Conservation (phyloP, 1,284 basidiomycete species). For the Cerrena zonata region DNA sequence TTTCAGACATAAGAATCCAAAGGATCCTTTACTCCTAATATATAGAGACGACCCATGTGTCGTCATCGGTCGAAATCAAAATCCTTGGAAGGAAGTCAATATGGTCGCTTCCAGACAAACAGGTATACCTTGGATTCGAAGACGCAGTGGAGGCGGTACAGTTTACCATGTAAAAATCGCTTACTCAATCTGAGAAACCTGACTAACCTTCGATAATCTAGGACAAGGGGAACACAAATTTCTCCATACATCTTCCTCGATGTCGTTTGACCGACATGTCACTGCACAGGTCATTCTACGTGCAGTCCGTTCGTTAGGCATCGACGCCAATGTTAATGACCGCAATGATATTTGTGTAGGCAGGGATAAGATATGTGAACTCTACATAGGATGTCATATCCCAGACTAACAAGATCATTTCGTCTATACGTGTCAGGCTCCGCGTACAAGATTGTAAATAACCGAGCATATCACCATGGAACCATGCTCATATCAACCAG, state of each 20-base stretch:
- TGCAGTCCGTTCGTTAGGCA: slow-evolving; percentile 71
- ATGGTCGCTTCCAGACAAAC: slow-evolving; percentile 44
- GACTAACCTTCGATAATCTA: slow-evolving; percentile 35
- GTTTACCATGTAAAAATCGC: slow-evolving; percentile 95
- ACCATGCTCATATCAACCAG: slow-evolving; percentile 94
- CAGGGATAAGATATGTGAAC: slow-evolving; percentile 66
- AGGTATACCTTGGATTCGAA: slow-evolving; percentile 76
- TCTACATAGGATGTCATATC: slow-evolving; percentile 6
- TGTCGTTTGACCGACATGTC: slow-evolving; percentile 71
- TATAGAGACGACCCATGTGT: slow-evolving; percentile 90
- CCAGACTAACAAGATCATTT: background rate
- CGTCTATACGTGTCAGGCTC: slow-evolving; percentile 83
- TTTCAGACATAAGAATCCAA: slow-evolving; percentile 66
- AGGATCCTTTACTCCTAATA: slow-evolving; percentile 74
- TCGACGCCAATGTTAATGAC: slow-evolving; percentile 78
- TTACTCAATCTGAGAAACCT: no score
- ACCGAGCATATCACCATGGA: slow-evolving; percentile 94
- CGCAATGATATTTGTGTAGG: slow-evolving; percentile 87
- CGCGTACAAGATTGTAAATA: slow-evolving; percentile 91
- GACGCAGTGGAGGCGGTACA: slow-evolving; percentile 93
- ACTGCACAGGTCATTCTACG: slow-evolving; percentile 77
- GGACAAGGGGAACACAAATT: slow-evolving; percentile 97
- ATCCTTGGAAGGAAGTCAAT: slow-evolving; percentile 97
- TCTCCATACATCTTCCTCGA: slow-evolving; percentile 87
- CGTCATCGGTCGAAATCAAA: slow-evolving; percentile 94